Base-by-base conservation (phyloP, 2,329 filamentous ascomycete species). In the Fonsecaea multimorphosa region DNA sequence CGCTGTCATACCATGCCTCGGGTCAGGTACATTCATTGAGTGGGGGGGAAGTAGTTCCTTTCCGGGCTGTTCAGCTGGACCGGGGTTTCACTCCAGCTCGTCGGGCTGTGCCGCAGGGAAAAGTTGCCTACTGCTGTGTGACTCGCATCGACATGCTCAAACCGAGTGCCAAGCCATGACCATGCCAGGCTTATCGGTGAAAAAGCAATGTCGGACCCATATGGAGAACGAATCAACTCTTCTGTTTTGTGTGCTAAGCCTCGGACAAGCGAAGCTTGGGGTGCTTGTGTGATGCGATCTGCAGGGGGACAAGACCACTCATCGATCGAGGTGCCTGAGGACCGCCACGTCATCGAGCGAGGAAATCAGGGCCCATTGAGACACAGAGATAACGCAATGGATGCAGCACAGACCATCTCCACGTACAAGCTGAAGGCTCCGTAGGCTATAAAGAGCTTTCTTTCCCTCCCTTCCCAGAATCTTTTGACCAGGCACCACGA, bases 201-300 rank as follows among this genome's bases (percentile, higher is more conserved):
- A 49, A 40, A 49, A 49, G 44, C 19, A 49, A 49, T 11, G 9
- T 12, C 2, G 14, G 2, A 6, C 19, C 22, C 38, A 24, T 9
- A 9, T 24, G 11, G 8, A 5, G 4, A 5, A 12, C 44, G 19
- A 49, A 49, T 49, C 1, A 49, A 11, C 4, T 0, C 3, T 12
- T 24, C 44, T 6, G 16, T 6, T 9, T 22, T 19, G 9, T 24
- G 22, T 24, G 44, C 44, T 49, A 34, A 52, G 44, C 27, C 57
- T 52, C 40, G 16, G 5, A 34, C 27, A 51, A 52, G 40, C 57
- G 44, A 66, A 59, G 55, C 62, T 58, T 62, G 60, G 40, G 49
- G 64, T 34, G 51, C 58, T 49, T 44, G 40, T 52, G 27, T 27
- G 27, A 62, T 57, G 63, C 19, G 31, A 44, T 29, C 38, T 53